Conservation (phyloP, 495 filamentous ascomycete species). For the Articulospora tetracladia region DNA sequence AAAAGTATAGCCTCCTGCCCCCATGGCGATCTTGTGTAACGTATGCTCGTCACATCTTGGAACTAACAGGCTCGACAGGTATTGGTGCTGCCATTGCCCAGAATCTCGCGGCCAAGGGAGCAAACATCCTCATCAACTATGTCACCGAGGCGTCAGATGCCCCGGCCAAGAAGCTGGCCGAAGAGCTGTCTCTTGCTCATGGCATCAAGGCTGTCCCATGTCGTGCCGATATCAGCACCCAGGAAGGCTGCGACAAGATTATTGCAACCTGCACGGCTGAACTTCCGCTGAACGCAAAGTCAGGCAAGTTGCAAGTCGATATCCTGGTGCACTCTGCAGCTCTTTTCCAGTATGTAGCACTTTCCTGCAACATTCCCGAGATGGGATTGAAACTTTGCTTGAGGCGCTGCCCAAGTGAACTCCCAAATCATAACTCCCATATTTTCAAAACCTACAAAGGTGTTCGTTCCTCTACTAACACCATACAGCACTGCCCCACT, state of each 20-base stretch:
- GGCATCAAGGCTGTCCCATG: conserved; percentile 30
- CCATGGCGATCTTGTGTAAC: background rate
- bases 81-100: conserved; percentile 77
- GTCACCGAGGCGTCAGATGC: conserved; percentile 48
- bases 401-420: too few species aligned
- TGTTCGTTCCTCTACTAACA: background rate
- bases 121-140: conserved; percentile 65
- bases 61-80: conserved; percentile 44
- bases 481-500: conserved; percentile 46
- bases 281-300: conserved; percentile 10
- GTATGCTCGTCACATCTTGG: background rate
- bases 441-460: too few species aligned
- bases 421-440: too few species aligned
- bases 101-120: conserved; percentile 72
- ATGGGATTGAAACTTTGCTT: too few species aligned
- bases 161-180: conserved; percentile 37
- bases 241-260: background rate
- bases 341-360: conserved; percentile 35
- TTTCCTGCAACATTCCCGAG: too few species aligned
- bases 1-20: background rate
- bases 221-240: conserved; percentile 39
- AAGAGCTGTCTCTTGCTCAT: conserved; percentile 21
- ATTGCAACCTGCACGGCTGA: background rate
- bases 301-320: conserved; percentile 59
- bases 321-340: conserved; percentile 87